These are phyloP conservation scores for Blastomyces emzantsi DNA, from an alignment of 2,329 filamentous ascomycete species.

Conservation along the genomic window DNA sequence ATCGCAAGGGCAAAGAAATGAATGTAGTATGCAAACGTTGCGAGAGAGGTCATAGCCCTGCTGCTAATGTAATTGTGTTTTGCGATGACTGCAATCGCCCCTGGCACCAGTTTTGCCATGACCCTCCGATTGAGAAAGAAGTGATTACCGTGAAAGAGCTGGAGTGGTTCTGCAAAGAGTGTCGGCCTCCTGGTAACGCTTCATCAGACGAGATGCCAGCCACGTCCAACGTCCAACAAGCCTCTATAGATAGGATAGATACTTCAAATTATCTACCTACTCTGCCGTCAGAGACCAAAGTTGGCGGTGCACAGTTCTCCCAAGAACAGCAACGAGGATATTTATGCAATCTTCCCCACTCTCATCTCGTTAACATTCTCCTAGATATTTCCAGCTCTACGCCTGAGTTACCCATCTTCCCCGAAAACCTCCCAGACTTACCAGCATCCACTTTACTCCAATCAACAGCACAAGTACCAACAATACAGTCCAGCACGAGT, in stretches of 20 bases:
- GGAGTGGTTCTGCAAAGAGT: slow-evolving; percentile 63
- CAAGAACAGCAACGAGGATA: slow-evolving; percentile 51
- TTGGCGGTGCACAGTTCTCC: slow-evolving; percentile 25
- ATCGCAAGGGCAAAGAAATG: slow-evolving; percentile 36
- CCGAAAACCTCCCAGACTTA: slow-evolving; percentile 26
- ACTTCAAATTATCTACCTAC: slow-evolving; percentile 21
- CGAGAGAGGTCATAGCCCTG: slow-evolving; percentile 59
- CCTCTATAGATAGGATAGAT: background rate
- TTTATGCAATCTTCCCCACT: slow-evolving; percentile 51
- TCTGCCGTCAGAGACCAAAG: slow-evolving; percentile 21
- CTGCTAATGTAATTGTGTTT: slow-evolving; percentile 73
- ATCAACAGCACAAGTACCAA: slow-evolving; percentile 8
- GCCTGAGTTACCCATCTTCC: slow-evolving; percentile 59
- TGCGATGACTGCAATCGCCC: slow-evolving; percentile 72
- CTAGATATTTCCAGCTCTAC: slow-evolving; percentile 53
- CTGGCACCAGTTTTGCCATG: slow-evolving; percentile 77
- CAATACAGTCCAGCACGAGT: slow-evolving; percentile 13
- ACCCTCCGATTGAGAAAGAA: slow-evolving; percentile 62
- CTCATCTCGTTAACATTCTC: slow-evolving; percentile 56
- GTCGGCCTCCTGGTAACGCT: slow-evolving; percentile 30
- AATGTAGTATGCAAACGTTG: slow-evolving; percentile 59
- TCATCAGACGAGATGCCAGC: background rate
- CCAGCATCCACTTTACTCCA: slow-evolving; percentile 11
- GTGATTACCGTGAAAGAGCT: slow-evolving; percentile 57
- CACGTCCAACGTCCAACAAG: background rate